Percentiles rank a stretch among this genome's conserved stretches.
Evolutionary conservation across 176 grass and related monocot species (phyloP).

Genomic region (Oryza longistaminata): DNA sequence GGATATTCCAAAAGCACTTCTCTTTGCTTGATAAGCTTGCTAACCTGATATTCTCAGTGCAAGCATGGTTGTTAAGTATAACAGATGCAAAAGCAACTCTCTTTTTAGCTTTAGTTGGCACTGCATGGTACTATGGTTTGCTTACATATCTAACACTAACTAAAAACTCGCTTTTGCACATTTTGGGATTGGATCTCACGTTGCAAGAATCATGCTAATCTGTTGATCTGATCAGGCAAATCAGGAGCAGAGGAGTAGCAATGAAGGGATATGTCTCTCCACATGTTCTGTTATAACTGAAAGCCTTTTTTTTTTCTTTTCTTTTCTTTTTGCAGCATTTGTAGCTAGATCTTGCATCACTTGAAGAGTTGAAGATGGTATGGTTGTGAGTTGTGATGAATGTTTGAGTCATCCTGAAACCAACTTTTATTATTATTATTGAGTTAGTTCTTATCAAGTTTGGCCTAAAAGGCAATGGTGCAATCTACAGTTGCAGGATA

Average conservation of each 20-base stretch:
- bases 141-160: not conserved
- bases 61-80: not conserved
- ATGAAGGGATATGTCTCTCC: not conserved
- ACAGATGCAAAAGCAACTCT: not conserved
- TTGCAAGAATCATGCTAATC: not conserved
- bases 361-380: not conserved
- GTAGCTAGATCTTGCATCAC: not conserved
- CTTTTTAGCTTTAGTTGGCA: not conserved
- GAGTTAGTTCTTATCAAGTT: not conserved
- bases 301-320: not conserved
- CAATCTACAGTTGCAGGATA: not conserved
- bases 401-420: not conserved
- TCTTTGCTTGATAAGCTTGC: constrained; percentile 4
- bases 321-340: not conserved
- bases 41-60: constrained; percentile 25
- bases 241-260: not conserved
- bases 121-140: not conserved
- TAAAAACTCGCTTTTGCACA: not conserved
- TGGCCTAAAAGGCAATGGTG: not conserved
- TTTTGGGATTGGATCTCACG: not conserved
- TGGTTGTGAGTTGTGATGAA: not conserved
- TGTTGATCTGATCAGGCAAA: not conserved
- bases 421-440: not conserved
- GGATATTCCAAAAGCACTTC: constrained; percentile 12
- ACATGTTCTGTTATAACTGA: not conserved